These are phyloP conservation scores for Syzygium aromaticum DNA, from an alignment of 345 rosid genomes.

Conservation along the genomic window DNA sequence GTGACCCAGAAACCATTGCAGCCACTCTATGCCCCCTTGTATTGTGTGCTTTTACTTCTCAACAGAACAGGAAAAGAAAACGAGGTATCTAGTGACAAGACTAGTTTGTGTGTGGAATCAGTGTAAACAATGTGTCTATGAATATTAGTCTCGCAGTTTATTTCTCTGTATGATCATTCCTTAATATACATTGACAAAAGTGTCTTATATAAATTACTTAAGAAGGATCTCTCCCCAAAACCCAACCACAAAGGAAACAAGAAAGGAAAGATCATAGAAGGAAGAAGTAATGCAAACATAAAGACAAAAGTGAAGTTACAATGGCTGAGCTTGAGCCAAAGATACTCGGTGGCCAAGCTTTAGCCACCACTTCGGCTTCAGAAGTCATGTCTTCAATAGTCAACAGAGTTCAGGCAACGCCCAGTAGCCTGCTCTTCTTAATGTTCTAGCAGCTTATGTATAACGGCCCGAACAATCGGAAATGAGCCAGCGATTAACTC, in stretches of 20 bases:
- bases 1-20: neutral
- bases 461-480: neutral
- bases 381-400: neutral
- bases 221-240: neutral
- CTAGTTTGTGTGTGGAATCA: neutral
- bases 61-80: neutral
- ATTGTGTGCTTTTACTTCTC: conserved; percentile 2
- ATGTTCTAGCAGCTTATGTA: neutral
- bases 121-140: neutral
- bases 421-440: neutral
- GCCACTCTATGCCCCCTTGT: neutral
- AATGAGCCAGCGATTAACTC: neutral
- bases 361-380: neutral
- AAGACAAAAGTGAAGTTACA: neutral
- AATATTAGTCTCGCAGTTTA: neutral
- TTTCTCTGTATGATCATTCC: neutral
- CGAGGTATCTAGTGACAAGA: neutral
- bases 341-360: neutral
- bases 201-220: neutral
- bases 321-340: neutral
- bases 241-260: neutral
- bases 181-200: neutral
- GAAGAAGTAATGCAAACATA: neutral
- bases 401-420: neutral
- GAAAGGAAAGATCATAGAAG: neutral